phyloP scores from a whole-genome alignment of 257 asterid species.

The Lantana camara region DNA sequence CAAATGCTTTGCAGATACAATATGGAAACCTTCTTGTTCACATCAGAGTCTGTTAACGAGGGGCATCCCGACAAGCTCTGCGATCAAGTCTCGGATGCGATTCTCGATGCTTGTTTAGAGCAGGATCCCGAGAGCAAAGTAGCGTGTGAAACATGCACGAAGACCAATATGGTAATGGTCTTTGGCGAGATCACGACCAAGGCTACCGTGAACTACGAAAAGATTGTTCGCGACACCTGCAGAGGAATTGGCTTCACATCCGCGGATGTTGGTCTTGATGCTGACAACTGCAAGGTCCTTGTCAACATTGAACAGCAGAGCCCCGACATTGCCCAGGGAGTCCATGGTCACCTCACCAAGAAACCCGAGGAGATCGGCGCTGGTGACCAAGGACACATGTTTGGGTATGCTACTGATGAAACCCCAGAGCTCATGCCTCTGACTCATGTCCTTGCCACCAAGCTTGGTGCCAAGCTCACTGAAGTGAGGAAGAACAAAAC shows the following conservation, averaged over 20 bases:
- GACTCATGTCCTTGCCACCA: slow-evolving; percentile 88
- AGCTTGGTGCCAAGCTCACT: slow-evolving; percentile 91
- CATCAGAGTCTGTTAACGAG: slow-evolving; percentile 88
- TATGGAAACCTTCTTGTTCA: slow-evolving; percentile 82
- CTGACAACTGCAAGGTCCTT: slow-evolving; percentile 92
- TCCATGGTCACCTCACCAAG: slow-evolving; percentile 89
- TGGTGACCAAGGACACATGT: slow-evolving; percentile 97
- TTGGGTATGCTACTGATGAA: slow-evolving; percentile 90
- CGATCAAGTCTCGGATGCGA: slow-evolving; percentile 93
- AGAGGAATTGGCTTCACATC: slow-evolving; percentile 81
- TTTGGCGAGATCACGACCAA: slow-evolving; percentile 94
- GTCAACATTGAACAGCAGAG: slow-evolving; percentile 93
- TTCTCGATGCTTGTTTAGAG: slow-evolving; percentile 87
- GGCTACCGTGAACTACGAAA: slow-evolving; percentile 73
- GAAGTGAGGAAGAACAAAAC: slow-evolving; percentile 92
- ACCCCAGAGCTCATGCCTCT: slow-evolving; percentile 95
- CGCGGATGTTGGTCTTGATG: slow-evolving; percentile 91
- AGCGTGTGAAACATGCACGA: slow-evolving; percentile 89
- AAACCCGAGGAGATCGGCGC: slow-evolving; percentile 95
- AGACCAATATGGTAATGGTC: slow-evolving; percentile 96
- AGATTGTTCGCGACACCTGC: slow-evolving; percentile 84
- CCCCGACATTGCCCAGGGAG: slow-evolving; percentile 96
- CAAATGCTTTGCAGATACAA: slow-evolving; percentile 37
- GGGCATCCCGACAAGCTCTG: slow-evolving; percentile 97
- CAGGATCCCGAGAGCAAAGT: slow-evolving; percentile 93